Evolutionary conservation across 2,329 filamentous ascomycete genomes (phyloP).

Genomic region (Fusarium guadeloupense): DNA sequence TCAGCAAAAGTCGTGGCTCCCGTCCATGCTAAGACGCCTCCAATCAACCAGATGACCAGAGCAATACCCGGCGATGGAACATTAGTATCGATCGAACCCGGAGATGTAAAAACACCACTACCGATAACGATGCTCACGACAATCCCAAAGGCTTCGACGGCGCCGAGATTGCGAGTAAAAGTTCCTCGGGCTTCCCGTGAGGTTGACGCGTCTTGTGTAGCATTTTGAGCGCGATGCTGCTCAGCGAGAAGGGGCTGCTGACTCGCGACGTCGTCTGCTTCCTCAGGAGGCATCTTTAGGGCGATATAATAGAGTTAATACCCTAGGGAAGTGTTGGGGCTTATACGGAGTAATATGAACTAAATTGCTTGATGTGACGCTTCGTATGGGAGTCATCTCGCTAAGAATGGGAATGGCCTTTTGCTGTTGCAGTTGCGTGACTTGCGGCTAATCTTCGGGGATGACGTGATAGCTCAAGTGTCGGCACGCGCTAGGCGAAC

Average conservation of each 20-base stretch:
- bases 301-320: background rate
- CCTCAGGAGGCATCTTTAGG: constrained; percentile 24
- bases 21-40: constrained; percentile 70
- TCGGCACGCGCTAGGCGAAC: too few relatives aligned
- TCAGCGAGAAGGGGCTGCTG: constrained; percentile 31
- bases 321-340: background rate
- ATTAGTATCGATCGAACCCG: constrained; percentile 69
- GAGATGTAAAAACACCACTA: constrained; percentile 71
- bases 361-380: background rate
- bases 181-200: constrained; percentile 26
- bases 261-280: constrained; percentile 5
- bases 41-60: constrained; percentile 68
- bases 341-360: too few relatives aligned
- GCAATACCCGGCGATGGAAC: constrained; percentile 69
- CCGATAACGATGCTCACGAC: constrained; percentile 72
- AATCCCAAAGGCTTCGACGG: constrained; percentile 64
- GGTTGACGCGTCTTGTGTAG: background rate
- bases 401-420: background rate
- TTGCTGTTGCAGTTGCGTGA: constrained; percentile 15
- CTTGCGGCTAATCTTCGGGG: constrained; percentile 38
- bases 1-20: constrained; percentile 70
- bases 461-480: constrained; percentile 10
- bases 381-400: constrained; percentile 7
- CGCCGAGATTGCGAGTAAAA: constrained; percentile 57
- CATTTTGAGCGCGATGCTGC: constrained; percentile 7